These are phyloP conservation scores for Pinus taeda DNA, from an alignment of 75 land plant species.

Conservation along the genomic window DNA sequence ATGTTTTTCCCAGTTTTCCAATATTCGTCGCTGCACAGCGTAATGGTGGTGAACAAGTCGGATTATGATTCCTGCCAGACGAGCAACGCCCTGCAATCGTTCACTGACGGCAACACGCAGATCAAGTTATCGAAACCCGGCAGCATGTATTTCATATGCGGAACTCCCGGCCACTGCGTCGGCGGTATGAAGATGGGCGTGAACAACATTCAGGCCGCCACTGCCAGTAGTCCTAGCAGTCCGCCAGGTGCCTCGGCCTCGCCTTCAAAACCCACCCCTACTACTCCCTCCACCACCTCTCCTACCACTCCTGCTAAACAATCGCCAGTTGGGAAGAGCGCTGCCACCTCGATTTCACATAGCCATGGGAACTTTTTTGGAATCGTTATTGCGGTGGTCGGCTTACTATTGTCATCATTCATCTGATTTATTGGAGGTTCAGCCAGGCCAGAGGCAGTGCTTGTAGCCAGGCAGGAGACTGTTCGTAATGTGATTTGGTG, in stretches of 20 bases:
- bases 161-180: constrained; percentile 26
- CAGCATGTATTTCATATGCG: constrained; percentile 37
- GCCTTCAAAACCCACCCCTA: background rate
- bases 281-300: background rate
- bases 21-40: constrained; percentile 31
- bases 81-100: constrained; percentile 7
- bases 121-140: constrained; percentile 23
- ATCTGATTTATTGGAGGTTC: too few species aligned
- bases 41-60: constrained; percentile 39
- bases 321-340: too few species aligned
- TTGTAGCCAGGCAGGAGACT: too few species aligned
- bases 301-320: background rate
- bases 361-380: too few species aligned
- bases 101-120: constrained; percentile 18
- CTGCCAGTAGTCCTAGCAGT: background rate
- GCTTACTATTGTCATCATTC: too few species aligned
- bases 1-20: constrained; percentile 51
- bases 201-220: background rate
- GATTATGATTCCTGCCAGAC: constrained; percentile 49
- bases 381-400: too few species aligned
- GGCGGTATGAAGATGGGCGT: constrained; percentile 36
- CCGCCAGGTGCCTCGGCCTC: background rate
- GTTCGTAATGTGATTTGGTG: too few species aligned
- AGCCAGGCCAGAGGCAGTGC: too few species aligned
- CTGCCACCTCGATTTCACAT: too few species aligned